Conservation (phyloP, 2,329 filamentous ascomycete genomes). For the Torrubiella hemipterigena region DNA sequence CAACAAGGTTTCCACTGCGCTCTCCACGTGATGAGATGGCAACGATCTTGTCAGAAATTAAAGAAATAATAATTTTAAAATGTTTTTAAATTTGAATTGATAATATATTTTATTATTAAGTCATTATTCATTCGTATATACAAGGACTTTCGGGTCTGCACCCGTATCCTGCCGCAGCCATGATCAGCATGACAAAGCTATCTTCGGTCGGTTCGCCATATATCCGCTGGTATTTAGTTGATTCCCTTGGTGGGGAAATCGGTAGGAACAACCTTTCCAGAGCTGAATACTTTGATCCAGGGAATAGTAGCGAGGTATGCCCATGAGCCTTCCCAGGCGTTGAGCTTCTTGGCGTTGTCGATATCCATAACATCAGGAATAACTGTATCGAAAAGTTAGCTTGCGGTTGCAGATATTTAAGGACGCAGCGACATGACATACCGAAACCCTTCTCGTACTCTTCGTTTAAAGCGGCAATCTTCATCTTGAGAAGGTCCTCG, state of each 20-base stretch:
- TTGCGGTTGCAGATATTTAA: not conserved
- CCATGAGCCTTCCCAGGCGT: constrained; percentile 77
- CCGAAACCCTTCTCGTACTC: constrained; percentile 80
- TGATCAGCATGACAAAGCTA: too few species aligned
- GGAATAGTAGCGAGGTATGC: constrained; percentile 61
- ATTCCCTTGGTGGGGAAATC: constrained; percentile 58
- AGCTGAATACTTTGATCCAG: constrained; percentile 62
- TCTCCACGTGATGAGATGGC: too few species aligned
- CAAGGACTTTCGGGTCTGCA: too few species aligned
- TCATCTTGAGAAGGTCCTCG: constrained; percentile 66
- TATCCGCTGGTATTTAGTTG: too few species aligned
- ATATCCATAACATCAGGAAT: constrained; percentile 64
- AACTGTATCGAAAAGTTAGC: constrained; percentile 27
- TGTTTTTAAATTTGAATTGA: not conserved
- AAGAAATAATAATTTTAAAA: not conserved
- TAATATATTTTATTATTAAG: not conserved
- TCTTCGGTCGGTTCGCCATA: too few species aligned
- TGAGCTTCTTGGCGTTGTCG: constrained; percentile 52
- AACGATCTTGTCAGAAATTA: not conserved
- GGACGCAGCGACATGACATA: constrained; percentile 25
- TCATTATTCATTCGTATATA: not conserved
- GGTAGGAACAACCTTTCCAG: constrained; percentile 53
- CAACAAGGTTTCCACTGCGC: too few species aligned
- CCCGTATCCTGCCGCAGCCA: too few species aligned
- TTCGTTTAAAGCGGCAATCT: constrained; percentile 57